A percentile compares a stretch with the other conserved stretches of the same genome.
These are phyloP conservation scores for Brassica hybrid DNA, from an alignment of 441 rosid genomes.

Conservation along the genomic window DNA sequence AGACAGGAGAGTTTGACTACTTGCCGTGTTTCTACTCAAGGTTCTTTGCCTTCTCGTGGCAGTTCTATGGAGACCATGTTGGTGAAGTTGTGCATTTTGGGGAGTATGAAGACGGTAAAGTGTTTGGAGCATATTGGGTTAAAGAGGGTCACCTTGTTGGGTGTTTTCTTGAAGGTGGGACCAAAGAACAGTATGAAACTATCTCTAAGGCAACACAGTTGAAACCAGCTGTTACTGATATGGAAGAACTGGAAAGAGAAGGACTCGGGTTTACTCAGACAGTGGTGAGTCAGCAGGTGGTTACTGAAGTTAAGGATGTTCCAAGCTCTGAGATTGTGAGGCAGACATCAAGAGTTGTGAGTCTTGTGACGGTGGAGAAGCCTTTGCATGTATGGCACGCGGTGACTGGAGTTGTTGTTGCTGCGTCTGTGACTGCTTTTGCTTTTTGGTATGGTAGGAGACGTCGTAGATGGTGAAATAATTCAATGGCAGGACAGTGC, in stretches of 20 bases:
- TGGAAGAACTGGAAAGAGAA: constrained; percentile 57
- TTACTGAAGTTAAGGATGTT: constrained; percentile 28
- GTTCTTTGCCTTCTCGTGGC: constrained; percentile 84
- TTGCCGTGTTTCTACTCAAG: constrained; percentile 95
- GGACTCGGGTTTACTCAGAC: constrained; percentile 71
- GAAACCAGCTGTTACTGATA: constrained; percentile 61
- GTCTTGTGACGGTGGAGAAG: constrained; percentile 46
- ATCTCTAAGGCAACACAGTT: constrained; percentile 70
- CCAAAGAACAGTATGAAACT: constrained; percentile 84
- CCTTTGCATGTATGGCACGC: constrained; percentile 69
- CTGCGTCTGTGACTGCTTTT: constrained; percentile 80
- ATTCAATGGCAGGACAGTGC: no score
- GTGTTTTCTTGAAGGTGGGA: constrained; percentile 93
- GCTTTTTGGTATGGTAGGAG: constrained; percentile 90
- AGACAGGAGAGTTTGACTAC: constrained; percentile 73
- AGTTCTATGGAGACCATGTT: constrained; percentile 80
- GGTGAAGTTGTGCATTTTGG: constrained; percentile 94
- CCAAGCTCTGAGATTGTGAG: constrained; percentile 43
- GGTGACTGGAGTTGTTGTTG: constrained; percentile 65
- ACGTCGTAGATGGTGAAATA: constrained; percentile 71
- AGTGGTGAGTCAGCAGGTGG: constrained; percentile 52
- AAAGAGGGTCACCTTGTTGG: constrained; percentile 80
- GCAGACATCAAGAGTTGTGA: constrained; percentile 19
- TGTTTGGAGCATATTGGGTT: constrained; percentile 89
- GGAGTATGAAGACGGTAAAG: constrained; percentile 60